Evolutionary conservation across 2,329 filamentous ascomycete genomes (phyloP).

Genomic region (Fusarium miscanthi): DNA sequence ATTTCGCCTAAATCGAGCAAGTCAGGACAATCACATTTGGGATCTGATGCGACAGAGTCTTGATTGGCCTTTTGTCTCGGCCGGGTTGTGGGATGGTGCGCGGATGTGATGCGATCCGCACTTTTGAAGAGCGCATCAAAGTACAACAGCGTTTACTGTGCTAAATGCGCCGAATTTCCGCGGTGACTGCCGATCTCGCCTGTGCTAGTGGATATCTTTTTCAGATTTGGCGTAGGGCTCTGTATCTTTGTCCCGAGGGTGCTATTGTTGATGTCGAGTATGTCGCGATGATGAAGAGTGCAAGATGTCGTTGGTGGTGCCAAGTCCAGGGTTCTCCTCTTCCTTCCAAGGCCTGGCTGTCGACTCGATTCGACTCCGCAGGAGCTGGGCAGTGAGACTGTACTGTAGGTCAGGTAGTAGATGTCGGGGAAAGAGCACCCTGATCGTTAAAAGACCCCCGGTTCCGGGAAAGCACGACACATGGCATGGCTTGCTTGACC

Average conservation of each 20-base stretch:
- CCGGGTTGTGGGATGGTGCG: conserved; percentile 28
- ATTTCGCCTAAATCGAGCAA: conserved; percentile 37
- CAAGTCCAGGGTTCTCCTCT: conserved; percentile 27
- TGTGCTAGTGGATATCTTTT: conserved; percentile 15
- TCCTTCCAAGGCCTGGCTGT: conserved; percentile 7
- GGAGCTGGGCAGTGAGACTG: background rate
- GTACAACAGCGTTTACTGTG: conserved; percentile 7
- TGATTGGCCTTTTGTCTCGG: conserved; percentile 30
- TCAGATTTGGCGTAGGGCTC: conserved; percentile 15
- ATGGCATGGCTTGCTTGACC: conserved; percentile 36
- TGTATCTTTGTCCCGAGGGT: background rate
- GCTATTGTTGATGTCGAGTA: background rate
- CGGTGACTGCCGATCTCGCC: conserved; percentile 35
- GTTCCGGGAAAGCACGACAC: conserved; percentile 29
- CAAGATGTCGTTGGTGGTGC: conserved; percentile 21
- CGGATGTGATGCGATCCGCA: conserved; percentile 42
- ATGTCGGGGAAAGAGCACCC: conserved; percentile 28
- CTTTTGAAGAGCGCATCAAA: conserved; percentile 32
- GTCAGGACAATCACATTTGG: conserved; percentile 27
- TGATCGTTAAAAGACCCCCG: conserved; percentile 20
- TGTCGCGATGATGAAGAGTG: background rate
- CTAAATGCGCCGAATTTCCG: conserved; percentile 33
- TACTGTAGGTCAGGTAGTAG: background rate
- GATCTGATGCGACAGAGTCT: conserved; percentile 41
- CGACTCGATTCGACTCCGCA: conserved; percentile 12